A percentile compares a stretch with the other conserved stretches of the same genome.
These are phyloP conservation scores for Cinnamomum micranthum DNA, from an alignment of 164 flowering plant species.

Conservation along the genomic window DNA sequence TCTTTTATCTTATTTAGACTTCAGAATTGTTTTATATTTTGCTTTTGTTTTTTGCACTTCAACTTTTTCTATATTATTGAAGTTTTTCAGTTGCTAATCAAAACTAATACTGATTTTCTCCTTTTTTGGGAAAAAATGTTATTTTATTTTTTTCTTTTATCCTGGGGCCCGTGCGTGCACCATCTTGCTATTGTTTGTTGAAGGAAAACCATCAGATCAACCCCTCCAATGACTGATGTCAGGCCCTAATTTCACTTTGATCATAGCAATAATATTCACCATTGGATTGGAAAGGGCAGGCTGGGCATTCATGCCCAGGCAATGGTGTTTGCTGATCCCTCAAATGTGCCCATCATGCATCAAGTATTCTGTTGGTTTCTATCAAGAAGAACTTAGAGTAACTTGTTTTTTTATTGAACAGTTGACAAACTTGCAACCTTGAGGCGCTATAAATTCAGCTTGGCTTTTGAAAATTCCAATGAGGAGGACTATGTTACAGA, in stretches of 20 bases:
- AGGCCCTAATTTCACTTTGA: not conserved
- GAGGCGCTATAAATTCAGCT: constrained; percentile 86
- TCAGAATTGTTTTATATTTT: no score
- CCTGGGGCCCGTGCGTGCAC: no score
- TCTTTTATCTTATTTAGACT: no score
- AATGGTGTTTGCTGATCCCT: not conserved
- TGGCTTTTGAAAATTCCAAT: constrained; percentile 98
- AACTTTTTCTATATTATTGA: no score
- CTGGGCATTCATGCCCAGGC: not conserved
- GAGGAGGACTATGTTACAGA: constrained; percentile 99
- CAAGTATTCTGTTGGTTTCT: not conserved
- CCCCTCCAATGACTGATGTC: not conserved
- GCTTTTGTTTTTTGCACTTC: no score
- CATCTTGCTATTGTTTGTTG: not conserved
- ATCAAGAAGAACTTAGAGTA: not conserved
- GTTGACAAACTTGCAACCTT: constrained; percentile 88
- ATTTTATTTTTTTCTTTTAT: no score
- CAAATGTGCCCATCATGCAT: not conserved
- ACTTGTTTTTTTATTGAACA: constrained; percentile 24
- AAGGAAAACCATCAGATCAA: not conserved
- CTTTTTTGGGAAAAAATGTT: no score
- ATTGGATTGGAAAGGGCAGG: not conserved
- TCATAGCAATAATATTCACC: not conserved
- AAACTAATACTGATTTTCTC: no score
- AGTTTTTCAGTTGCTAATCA: no score